These are phyloP conservation scores for Fraxinus pennsylvanica DNA, from an alignment of 257 asterid genomes.

Conservation along the genomic window DNA sequence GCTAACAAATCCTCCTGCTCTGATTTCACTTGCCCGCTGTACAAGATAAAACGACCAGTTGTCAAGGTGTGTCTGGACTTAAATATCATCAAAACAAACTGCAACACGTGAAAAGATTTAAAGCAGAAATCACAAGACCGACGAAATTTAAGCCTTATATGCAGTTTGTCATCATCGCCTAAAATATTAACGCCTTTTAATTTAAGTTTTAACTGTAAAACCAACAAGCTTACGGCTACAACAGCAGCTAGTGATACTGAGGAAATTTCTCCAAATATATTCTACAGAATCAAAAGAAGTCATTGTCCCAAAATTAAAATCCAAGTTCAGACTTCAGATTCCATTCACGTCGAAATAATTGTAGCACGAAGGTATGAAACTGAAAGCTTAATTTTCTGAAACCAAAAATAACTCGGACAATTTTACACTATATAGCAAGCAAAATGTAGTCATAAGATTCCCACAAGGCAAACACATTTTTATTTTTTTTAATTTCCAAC, in stretches of 20 bases:
- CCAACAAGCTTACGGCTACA: slow-evolving; percentile 11
- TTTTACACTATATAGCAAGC: neutral
- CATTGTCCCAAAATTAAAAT: neutral
- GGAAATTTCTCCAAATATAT: neutral
- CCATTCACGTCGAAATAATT: neutral
- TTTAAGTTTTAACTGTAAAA: neutral
- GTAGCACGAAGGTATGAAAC: neutral
- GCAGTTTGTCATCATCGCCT: neutral
- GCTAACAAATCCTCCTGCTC: slow-evolving; percentile 56
- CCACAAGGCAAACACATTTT: neutral
- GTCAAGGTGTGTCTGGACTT: slow-evolving; percentile 19
- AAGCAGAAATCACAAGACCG: neutral
- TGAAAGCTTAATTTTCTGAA: slow-evolving; percentile 5
- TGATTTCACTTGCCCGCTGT: slow-evolving; percentile 56
- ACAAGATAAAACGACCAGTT: slow-evolving; percentile 23
- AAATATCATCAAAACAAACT: slow-evolving; percentile 8
- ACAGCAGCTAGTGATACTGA: neutral
- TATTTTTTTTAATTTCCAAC: neutral
- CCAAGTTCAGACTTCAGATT: neutral
- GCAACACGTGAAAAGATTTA: slow-evolving; percentile 5
- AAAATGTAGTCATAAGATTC: neutral
- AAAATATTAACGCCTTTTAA: neutral
- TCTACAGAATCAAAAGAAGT: neutral
- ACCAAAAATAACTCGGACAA: neutral
- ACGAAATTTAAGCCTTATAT: neutral